These are phyloP conservation scores for Primulina huaijiensis DNA, from an alignment of 257 asterid species.

Conservation along the genomic window DNA sequence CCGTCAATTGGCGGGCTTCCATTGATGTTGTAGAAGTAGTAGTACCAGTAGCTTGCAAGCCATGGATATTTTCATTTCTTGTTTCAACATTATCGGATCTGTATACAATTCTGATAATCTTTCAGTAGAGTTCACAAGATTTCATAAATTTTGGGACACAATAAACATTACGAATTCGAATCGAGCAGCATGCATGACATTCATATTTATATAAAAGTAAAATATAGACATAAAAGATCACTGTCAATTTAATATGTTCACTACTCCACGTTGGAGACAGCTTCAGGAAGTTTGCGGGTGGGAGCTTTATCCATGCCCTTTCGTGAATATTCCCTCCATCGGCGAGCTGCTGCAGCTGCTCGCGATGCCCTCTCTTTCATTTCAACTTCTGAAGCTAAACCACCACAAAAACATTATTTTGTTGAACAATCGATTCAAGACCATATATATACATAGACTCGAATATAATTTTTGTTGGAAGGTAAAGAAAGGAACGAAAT, in stretches of 20 bases:
- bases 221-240: neutral
- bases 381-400: constrained; percentile 55
- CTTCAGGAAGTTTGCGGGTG: constrained; percentile 82
- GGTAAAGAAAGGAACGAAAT: neutral
- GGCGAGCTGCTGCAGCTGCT: constrained; percentile 93
- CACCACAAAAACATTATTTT: constrained; percentile 14
- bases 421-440: neutral
- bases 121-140: neutral
- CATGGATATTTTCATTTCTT: neutral
- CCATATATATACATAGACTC: too few species aligned
- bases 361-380: constrained; percentile 65
- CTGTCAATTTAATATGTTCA: constrained; percentile 8
- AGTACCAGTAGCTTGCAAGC: neutral
- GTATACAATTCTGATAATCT: neutral
- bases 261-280: constrained; percentile 53
- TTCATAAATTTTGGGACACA: constrained; percentile 19
- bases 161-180: constrained; percentile 17
- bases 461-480: neutral
- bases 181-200: constrained; percentile 7
- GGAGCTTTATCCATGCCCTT: constrained; percentile 82
- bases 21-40: neutral
- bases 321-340: constrained; percentile 97
- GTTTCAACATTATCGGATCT: neutral
- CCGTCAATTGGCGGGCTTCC: too few species aligned
- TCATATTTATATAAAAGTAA: neutral